These are phyloP conservation scores for Trebouxia sp. DNA, from an alignment of 139 green algal species.

Conservation along the genomic window DNA sequence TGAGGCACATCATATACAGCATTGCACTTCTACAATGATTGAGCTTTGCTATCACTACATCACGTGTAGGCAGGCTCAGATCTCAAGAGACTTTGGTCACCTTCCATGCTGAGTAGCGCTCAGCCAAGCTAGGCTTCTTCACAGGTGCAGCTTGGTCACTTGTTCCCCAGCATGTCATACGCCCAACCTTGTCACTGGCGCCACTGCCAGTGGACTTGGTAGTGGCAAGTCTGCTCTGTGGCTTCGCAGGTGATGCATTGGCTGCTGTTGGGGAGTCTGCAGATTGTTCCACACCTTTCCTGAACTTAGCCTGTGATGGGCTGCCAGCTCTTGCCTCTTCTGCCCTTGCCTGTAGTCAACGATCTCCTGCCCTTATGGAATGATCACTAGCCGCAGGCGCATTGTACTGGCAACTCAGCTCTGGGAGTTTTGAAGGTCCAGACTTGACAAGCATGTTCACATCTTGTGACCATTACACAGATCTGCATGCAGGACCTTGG, in stretches of 20 bases:
- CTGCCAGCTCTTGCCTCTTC: constrained; percentile 11
- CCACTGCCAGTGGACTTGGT: constrained; percentile 9
- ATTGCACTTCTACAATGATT: too few relatives aligned
- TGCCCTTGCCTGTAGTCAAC: background rate
- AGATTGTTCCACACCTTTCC: background rate
- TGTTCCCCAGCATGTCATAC: constrained; percentile 20
- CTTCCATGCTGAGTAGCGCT: constrained; percentile 25
- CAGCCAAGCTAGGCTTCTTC: constrained; percentile 17
- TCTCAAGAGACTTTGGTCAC: background rate
- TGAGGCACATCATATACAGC: too few relatives aligned
- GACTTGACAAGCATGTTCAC: too few relatives aligned
- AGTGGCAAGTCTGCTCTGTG: background rate
- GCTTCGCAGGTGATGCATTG: background rate
- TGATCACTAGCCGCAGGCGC: too few relatives aligned
- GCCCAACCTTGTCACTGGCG: background rate
- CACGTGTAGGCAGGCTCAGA: background rate
- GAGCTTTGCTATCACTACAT: too few relatives aligned
- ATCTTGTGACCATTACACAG: too few relatives aligned
- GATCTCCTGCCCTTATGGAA: background rate
- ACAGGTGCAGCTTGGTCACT: background rate
- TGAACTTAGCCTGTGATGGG: constrained; percentile 21
- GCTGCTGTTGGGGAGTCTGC: background rate
- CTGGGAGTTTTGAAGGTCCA: too few relatives aligned
- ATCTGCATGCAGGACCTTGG: too few relatives aligned
- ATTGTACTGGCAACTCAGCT: too few relatives aligned